Evolutionary conservation across 2,329 filamentous ascomycete species (phyloP).

Genomic region (Botryotinia calthae): DNA sequence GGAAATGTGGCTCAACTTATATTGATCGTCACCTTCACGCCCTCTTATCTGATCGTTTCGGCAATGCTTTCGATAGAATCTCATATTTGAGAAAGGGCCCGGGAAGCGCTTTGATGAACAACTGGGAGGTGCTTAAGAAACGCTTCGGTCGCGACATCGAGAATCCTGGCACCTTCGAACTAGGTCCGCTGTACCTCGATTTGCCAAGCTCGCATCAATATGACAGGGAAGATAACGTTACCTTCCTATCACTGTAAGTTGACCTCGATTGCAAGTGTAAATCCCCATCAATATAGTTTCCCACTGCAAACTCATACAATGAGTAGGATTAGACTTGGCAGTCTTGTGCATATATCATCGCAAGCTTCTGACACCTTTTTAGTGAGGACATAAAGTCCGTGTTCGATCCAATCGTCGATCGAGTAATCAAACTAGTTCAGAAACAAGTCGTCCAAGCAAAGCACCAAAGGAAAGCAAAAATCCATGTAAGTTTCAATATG

Average conservation of each 20-base stretch:
- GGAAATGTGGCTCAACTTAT: conserved; percentile 32
- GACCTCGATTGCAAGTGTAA: background rate
- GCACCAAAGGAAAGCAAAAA: conserved; percentile 18
- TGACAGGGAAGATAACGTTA: conserved; percentile 22
- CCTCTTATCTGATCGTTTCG: conserved; percentile 28
- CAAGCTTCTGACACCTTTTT: background rate
- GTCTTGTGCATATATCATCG: background rate
- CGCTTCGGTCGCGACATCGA: conserved; percentile 24
- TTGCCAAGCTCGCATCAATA: conserved; percentile 25
- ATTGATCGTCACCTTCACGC: conserved; percentile 32
- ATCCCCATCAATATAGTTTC: background rate
- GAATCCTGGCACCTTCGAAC: conserved; percentile 5
- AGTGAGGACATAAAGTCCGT: conserved; percentile 30
- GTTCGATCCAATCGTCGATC: conserved; percentile 30
- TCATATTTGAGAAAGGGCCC: conserved; percentile 25
- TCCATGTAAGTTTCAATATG: conserved; percentile 24
- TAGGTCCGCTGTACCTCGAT: conserved; percentile 25
- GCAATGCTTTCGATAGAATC: conserved; percentile 25
- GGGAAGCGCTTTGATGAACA: conserved; percentile 27
- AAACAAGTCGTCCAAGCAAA: conserved; percentile 26
- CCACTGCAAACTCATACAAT: background rate
- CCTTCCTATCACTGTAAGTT: conserved; percentile 27
- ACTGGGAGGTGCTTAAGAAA: conserved; percentile 26
- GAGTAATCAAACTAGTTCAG: conserved; percentile 25
- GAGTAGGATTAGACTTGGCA: background rate